A percentile compares a stretch with the other conserved stretches of the same genome.
Evolutionary conservation across 345 rosid species (phyloP).

Genomic region (Adansonia digitata): DNA sequence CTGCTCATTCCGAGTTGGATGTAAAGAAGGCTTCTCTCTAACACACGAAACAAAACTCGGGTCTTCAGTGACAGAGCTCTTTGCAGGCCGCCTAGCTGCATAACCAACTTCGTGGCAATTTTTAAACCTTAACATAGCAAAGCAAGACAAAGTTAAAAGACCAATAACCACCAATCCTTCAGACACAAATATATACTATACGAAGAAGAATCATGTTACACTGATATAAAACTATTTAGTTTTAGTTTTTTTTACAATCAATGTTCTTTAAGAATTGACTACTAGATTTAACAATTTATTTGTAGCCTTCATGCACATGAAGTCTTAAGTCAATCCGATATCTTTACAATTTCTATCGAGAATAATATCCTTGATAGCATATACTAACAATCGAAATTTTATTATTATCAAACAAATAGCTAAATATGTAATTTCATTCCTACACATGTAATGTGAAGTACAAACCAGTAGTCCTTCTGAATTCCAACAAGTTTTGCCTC

Average conservation of each 20-base stretch:
- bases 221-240: too few species aligned
- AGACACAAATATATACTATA: not conserved
- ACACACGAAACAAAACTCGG: constrained; percentile 1
- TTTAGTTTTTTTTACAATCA: too few species aligned
- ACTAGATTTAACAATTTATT: too few species aligned
- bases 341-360: not conserved
- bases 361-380: not conserved
- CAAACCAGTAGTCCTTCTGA: constrained; percentile 61
- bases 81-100: constrained; percentile 32
- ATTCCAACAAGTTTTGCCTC: constrained; percentile 37
- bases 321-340: not conserved
- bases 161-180: not conserved
- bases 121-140: constrained; percentile 34
- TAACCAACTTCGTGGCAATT: constrained; percentile 68
- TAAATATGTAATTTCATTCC: not conserved
- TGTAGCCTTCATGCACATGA: not conserved
- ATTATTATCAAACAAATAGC: not conserved
- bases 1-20: constrained; percentile 12
- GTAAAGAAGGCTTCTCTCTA: constrained; percentile 10
- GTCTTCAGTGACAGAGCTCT: constrained; percentile 8
- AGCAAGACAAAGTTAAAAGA: not conserved
- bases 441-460: not conserved
- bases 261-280: too few species aligned
- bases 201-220: not conserved
- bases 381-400: not conserved